Conservation (phyloP, 2,329 filamentous ascomycete species). For the Sclerotinia sclerotiorum region DNA sequence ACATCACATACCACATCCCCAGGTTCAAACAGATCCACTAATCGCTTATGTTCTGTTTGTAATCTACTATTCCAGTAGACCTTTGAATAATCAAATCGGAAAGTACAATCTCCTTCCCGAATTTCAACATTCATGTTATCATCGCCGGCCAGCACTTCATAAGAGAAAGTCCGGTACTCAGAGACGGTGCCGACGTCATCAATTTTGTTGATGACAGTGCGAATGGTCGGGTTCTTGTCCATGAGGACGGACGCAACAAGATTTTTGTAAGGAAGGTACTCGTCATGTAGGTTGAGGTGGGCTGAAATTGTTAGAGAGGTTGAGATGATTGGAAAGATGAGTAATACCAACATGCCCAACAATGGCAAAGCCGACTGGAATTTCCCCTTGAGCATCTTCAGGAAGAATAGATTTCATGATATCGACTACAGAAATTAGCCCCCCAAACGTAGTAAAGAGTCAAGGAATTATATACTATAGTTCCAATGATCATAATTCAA, state of each 20-base stretch:
- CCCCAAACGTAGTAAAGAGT: no score
- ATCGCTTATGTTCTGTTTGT: conserved; percentile 80
- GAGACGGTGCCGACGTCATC: conserved; percentile 83
- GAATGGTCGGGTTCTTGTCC: conserved; percentile 82
- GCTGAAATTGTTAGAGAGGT: conserved; percentile 49
- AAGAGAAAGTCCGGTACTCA: conserved; percentile 87
- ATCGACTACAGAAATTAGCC: conserved; percentile 48
- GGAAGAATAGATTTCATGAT: conserved; percentile 81
- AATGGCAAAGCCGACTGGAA: conserved; percentile 81
- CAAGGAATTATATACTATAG: conserved; percentile 59
- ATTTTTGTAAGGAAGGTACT: conserved; percentile 81
- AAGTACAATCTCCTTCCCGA: conserved; percentile 79
- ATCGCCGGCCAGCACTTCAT: conserved; percentile 82
- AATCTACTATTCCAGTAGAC: conserved; percentile 98
- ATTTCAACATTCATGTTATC: conserved; percentile 82
- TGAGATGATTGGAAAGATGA: not conserved
- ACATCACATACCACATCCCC: conserved; percentile 93
- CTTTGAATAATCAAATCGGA: conserved; percentile 89
- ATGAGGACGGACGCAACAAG: conserved; percentile 81
- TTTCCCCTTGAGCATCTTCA: conserved; percentile 73
- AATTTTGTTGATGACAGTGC: conserved; percentile 94
- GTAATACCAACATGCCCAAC: conserved; percentile 78
- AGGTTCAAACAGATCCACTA: conserved; percentile 72
- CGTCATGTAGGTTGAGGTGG: conserved; percentile 84
- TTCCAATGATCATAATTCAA: conserved; percentile 86